A percentile compares a stretch with the other conserved stretches of the same genome.
phyloP scores from a whole-genome alignment of 805 yeast genomes.

The Metschnikowia rubicola region DNA sequence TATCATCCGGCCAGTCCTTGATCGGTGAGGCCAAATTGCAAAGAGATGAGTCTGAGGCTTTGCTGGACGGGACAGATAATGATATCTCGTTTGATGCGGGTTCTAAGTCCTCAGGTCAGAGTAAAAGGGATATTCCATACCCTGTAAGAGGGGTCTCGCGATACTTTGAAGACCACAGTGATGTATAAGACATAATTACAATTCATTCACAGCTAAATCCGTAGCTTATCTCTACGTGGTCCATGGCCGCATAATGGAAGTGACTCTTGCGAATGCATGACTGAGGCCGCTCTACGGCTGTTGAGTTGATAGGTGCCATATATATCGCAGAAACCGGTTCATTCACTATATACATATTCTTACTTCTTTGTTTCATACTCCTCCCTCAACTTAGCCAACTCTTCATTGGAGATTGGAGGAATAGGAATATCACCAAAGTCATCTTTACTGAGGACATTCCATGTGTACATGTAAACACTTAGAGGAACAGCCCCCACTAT shows the following conservation, averaged over 20 bases:
- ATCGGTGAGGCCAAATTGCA: too few species aligned
- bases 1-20: too few species aligned
- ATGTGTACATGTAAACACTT: constrained; percentile 64
- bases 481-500: constrained; percentile 61
- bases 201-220: too few species aligned
- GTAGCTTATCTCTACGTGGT: too few species aligned
- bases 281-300: neutral
- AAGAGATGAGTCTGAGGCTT: too few species aligned
- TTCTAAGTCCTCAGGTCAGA: neutral
- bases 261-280: too few species aligned
- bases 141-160: constrained; percentile 19
- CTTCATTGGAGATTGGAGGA: constrained; percentile 84
- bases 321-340: neutral
- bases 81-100: neutral
- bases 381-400: constrained; percentile 64
- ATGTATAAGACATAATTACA: neutral
- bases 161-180: constrained; percentile 5
- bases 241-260: too few species aligned
- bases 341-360: constrained; percentile 7
- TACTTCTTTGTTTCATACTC: constrained; percentile 57
- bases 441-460: constrained; percentile 63
- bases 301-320: neutral
- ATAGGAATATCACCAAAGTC: constrained; percentile 90
- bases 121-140: constrained; percentile 9
- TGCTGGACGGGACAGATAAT: too few species aligned